Conservation (phyloP, 208 protist genomes). For the Kentomonas sorsogonicus region DNA sequence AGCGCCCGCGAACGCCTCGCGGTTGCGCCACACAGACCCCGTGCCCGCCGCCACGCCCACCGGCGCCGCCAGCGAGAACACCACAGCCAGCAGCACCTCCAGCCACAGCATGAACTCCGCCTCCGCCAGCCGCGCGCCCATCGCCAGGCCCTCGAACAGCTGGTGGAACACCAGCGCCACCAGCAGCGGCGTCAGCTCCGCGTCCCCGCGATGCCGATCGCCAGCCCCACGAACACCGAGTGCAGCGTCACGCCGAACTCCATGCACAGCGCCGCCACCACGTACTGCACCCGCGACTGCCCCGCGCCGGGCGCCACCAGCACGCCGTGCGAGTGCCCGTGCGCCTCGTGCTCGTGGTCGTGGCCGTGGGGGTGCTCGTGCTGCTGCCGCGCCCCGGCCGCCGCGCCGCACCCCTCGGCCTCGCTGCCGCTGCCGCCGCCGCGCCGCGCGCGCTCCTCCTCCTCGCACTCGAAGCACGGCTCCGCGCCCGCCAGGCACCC, state of each 20-base stretch:
- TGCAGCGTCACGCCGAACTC: slow-evolving; percentile 64
- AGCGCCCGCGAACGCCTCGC: slow-evolving; percentile 15
- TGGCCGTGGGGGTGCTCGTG: slow-evolving; percentile 2
- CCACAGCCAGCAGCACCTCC: slow-evolving; percentile 28
- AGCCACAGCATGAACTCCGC: slow-evolving; percentile 27
- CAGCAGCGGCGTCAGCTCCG: slow-evolving; percentile 27
- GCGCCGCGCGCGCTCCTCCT: neutral
- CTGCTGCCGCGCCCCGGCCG: neutral
- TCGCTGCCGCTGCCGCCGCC: no score
- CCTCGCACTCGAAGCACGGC: slow-evolving; percentile 1
- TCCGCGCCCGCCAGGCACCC: neutral
- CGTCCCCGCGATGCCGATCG: slow-evolving; percentile 33
- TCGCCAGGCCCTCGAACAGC: slow-evolving; percentile 60
- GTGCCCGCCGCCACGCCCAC: slow-evolving; percentile 32
- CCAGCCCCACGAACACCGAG: slow-evolving; percentile 58
- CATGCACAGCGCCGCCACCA: slow-evolving; percentile 49
- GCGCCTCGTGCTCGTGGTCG: slow-evolving; percentile 1
- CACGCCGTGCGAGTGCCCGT: slow-evolving; percentile 23
- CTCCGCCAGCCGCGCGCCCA: slow-evolving; percentile 51
- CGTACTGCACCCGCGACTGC: slow-evolving; percentile 10
- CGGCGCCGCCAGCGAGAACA: slow-evolving; percentile 51
- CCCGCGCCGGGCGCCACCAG: slow-evolving; percentile 13
- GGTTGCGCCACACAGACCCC: slow-evolving; percentile 15
- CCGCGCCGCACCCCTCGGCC: slow-evolving; percentile 8
- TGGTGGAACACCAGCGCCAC: slow-evolving; percentile 65